Evolutionary conservation across 2,329 filamentous ascomycete genomes (phyloP), one percentile per base, ranked within the genome.

Genomic region (Penicillium sp.): DNA sequence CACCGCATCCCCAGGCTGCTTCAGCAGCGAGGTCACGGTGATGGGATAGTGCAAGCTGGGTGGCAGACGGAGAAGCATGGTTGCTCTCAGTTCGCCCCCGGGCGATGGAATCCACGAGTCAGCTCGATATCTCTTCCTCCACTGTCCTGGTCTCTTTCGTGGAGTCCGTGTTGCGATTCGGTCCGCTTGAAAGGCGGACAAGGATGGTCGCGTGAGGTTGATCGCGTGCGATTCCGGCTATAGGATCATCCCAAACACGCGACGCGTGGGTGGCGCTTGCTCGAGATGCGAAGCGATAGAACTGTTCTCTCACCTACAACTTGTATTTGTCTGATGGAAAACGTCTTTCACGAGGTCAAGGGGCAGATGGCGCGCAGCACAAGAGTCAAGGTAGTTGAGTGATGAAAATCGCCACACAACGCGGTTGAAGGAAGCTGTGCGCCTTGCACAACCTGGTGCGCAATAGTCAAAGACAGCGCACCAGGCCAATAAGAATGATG

Each of bases 1-100:
- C 62, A 98, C 80, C 52, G 78, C 65, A 60, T 95, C 88, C 68
- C 87, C 86, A 16, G 81, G 79, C 56, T 77, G 74, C 69, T 89
- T 89, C 57, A 91, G 79, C 51, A 97, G 78, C 69, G 88, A 86
- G 60, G 84, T 89, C 70, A 98, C 85, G 58, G 86, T 95, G 70
- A 97, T 90, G 61, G 93, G 93, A 71, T 97, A 98, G 70, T 86
- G 86, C 58, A 96, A 81, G 70, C 80, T 70, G 44, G 67, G 52
- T 50, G 74, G 73, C 56, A 76, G 60, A 64, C 68, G 69, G 59
- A 75, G 63, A 61, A 73, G 70, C 73, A 76, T 76, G 47, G 44
- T 54, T 42, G 47, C 44, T 54, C 50, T 47, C 39, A 36, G 43
- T 49, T 50, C 51, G 52, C 52, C 49, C 42, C 44, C 46, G 50